Conservation (phyloP, 1,284 basidiomycete genomes). For the Tremellales sp. region DNA sequence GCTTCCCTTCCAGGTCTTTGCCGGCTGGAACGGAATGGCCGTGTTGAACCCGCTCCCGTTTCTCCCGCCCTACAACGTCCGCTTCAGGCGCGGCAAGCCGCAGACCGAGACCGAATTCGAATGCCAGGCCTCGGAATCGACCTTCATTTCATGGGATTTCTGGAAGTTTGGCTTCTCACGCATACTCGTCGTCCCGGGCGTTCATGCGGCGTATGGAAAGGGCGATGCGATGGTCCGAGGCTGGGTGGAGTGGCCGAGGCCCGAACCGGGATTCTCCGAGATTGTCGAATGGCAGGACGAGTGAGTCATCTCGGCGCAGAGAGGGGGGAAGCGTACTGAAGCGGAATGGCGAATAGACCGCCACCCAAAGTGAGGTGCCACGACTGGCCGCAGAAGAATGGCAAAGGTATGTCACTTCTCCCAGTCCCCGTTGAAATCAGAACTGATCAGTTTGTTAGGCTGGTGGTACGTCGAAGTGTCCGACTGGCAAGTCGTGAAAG, state of each 20-base stretch:
- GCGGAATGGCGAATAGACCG: constrained; percentile 12
- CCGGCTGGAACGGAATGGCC: constrained; percentile 58
- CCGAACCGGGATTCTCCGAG: constrained; percentile 17
- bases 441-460: too few relatives aligned
- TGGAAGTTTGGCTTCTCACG: constrained; percentile 48
- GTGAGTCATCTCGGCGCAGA: constrained; percentile 16
- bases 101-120: constrained; percentile 27
- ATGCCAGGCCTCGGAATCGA: constrained; percentile 43
- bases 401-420: constrained; percentile 20
- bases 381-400: constrained; percentile 41
- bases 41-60: constrained; percentile 45
- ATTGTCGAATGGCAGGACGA: constrained; percentile 32
- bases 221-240: constrained; percentile 40
- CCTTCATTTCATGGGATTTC: constrained; percentile 48
- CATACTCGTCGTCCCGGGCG: constrained; percentile 43
- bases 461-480: too few relatives aligned
- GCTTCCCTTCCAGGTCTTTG: constrained; percentile 50
- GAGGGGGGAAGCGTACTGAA: background rate
- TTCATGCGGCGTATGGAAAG: constrained; percentile 44
- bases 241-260: constrained; percentile 35
- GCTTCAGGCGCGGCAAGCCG: constrained; percentile 35
- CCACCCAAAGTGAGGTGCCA: constrained; percentile 31
- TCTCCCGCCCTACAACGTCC: constrained; percentile 40
- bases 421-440: background rate
- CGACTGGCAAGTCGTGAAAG: too few relatives aligned